phyloP scores from a whole-genome alignment of 441 rosid genomes.

The Kokia cookei region DNA sequence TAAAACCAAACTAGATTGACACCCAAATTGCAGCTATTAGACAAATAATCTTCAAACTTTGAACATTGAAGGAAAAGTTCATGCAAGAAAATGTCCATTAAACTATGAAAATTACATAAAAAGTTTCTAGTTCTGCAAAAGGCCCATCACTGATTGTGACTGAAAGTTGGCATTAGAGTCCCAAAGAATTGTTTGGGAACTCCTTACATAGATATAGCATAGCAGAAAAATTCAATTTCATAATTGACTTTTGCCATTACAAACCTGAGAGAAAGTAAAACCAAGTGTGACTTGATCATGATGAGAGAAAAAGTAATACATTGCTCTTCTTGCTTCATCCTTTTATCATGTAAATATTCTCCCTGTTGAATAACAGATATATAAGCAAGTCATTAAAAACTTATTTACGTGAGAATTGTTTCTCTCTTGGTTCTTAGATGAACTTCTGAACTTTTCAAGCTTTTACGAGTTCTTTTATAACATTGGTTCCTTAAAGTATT shows the following conservation, averaged over 20 bases:
- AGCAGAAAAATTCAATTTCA: not conserved
- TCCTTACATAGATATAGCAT: not conserved
- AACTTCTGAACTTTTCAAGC: too few relatives aligned
- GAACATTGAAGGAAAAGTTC: not conserved
- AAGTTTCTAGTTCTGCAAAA: too few relatives aligned
- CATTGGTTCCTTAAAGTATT: too few relatives aligned
- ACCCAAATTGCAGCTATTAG: too few relatives aligned
- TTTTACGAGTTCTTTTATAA: too few relatives aligned
- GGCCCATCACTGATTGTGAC: too few relatives aligned
- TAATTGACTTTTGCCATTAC: not conserved
- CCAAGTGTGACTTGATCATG: conserved; percentile 4
- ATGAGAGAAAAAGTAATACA: conserved; percentile 6
- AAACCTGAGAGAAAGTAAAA: not conserved
- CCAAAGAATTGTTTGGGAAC: not conserved
- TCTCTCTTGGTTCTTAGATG: too few relatives aligned
- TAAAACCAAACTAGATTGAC: too few relatives aligned
- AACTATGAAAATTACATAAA: not conserved
- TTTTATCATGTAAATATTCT: conserved; percentile 11
- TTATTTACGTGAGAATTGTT: too few relatives aligned
- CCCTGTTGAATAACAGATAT: conserved; percentile 40
- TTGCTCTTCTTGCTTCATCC: too few relatives aligned
- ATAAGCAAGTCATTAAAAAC: not conserved
- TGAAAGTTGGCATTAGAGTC: not conserved
- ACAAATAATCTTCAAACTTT: too few relatives aligned
- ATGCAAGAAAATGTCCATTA: not conserved